A percentile compares a stretch with the other conserved stretches of the same genome.
These are phyloP conservation scores for Ustilago xerochloae DNA, from an alignment of 1,284 basidiomycete species.

Conservation along the genomic window DNA sequence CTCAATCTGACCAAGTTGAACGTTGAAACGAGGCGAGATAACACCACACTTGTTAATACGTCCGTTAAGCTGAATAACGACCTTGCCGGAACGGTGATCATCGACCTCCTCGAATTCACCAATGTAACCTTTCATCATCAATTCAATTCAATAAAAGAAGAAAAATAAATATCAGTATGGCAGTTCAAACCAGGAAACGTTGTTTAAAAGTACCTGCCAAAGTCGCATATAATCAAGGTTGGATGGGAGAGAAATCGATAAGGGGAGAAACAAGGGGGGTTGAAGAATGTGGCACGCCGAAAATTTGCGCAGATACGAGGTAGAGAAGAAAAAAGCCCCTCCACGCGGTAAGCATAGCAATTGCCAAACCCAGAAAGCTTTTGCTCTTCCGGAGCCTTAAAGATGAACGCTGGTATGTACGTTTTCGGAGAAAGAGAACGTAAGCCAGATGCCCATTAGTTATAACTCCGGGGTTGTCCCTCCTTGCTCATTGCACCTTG, in stretches of 20 bases:
- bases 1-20: slow-evolving; percentile 91
- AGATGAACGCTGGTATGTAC: slow-evolving; percentile 60
- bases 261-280: neutral
- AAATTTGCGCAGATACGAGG: slow-evolving; percentile 51
- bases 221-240: neutral
- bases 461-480: slow-evolving; percentile 61
- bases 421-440: neutral
- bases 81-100: slow-evolving; percentile 98
- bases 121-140: slow-evolving; percentile 82
- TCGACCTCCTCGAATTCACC: slow-evolving; percentile 99
- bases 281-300: slow-evolving; percentile 47
- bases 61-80: slow-evolving; percentile 97
- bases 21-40: slow-evolving; percentile 98
- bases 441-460: slow-evolving; percentile 64
- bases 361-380: no score
- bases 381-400: slow-evolving; percentile 67
- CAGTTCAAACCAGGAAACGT: no score
- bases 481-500: neutral
- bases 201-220: neutral
- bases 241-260: neutral
- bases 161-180: neutral
- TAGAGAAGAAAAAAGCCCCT: slow-evolving; percentile 11
- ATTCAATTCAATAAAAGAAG: neutral
- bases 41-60: slow-evolving; percentile 97
- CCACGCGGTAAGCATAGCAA: slow-evolving; percentile 56